phyloP scores from a whole-genome alignment of 345 rosid species.

The Euclidium syriacum region DNA sequence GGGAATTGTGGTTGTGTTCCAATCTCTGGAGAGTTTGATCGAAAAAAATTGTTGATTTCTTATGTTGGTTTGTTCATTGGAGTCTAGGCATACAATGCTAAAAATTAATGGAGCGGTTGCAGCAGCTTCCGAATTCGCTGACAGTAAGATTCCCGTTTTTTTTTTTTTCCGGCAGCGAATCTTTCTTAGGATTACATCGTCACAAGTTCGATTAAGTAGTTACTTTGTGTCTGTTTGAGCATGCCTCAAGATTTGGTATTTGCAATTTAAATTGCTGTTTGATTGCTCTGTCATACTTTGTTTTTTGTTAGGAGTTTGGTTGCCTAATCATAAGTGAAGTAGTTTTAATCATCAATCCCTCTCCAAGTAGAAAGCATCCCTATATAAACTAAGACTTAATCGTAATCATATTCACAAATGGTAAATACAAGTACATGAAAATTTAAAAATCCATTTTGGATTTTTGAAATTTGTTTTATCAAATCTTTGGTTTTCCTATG shows the following conservation, averaged over 20 bases:
- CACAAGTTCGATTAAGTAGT: neutral
- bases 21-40: conserved; percentile 30
- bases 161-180: neutral
- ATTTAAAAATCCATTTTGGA: too few species aligned
- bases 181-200: neutral
- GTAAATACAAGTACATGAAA: too few species aligned
- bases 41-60: conserved; percentile 47
- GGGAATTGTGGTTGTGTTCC: conserved; percentile 6
- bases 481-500: too few species aligned
- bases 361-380: too few species aligned
- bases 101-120: conserved; percentile 33
- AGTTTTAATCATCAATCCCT: too few species aligned
- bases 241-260: neutral
- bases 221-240: neutral
- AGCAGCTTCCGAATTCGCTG: conserved; percentile 74
- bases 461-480: too few species aligned
- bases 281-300: neutral
- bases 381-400: too few species aligned
- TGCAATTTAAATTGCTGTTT: neutral
- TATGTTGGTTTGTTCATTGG: conserved; percentile 43
- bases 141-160: conserved; percentile 53
- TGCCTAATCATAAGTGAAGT: too few species aligned
- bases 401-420: too few species aligned
- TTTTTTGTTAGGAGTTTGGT: neutral
- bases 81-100: conserved; percentile 25